Evolutionary conservation across 1,284 basidiomycete species (phyloP), one percentile per base, ranked within the genome.

Genomic region (Cutaneotrichosporon mucoides): DNA sequence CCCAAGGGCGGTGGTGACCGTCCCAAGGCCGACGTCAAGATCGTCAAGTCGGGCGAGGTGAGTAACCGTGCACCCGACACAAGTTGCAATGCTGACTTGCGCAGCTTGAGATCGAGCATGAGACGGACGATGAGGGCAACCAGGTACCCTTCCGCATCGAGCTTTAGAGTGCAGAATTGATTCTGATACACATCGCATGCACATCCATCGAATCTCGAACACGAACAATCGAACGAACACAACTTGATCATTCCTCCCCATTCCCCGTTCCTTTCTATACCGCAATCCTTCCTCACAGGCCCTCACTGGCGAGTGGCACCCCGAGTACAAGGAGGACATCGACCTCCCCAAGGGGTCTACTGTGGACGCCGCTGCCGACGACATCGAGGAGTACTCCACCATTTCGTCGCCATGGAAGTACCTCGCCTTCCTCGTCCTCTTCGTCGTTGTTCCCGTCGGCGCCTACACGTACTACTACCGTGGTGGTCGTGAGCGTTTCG

Each of bases 81-180:
- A n/a, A n/a, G n/a, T n/a, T n/a, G n/a, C n/a, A n/a, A n/a, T n/a
- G n/a, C n/a, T n/a, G n/a, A n/a, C n/a, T n/a, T n/a, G n/a, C n/a
- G n/a, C 66, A 91, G 88, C 80, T 92, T 54, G 79, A 81, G 43
- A 75, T 91, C 44, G 87, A 89, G 56, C 56, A 78, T 37, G 82
- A 80, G 59, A 76, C 79, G 43, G 88, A 89, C 68, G 82, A 81
- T 61, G 81, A 86, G 57, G 89, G 86, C 73, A 87, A 89, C 66
- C 82, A 93, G 89, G 89, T 93, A 86, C 92, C 90, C 81, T 79
- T 90, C 73, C 90, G 86, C 72, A 86, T 84, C 84, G 92, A 96
- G 85, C 90, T 95, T 73, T 95, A 85, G 24, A 51, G 54, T 46
- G 57, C 11, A 53, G 53, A 42, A 54, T 47, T 54, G 45, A 48